Evolutionary conservation across 164 flowering plant genomes (phyloP), one percentile per base, ranked within the genome.

Genomic region (Aristolochia fimbriata): DNA sequence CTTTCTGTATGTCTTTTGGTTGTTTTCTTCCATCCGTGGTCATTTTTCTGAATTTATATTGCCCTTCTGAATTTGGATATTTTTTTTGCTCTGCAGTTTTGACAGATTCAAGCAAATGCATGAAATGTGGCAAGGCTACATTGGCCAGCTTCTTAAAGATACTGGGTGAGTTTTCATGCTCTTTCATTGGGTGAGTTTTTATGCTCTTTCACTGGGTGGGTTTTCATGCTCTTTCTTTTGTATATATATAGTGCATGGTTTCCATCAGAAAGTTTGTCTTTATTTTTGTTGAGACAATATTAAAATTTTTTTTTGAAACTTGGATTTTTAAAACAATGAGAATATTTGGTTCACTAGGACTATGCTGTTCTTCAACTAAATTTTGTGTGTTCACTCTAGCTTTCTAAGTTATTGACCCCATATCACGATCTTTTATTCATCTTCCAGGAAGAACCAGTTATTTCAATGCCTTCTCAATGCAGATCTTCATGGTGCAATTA

Each of bases 401-500:
- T 37, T 37, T 37, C 43, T 37, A 7, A 37, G 43, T 37, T 10
- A 37, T 37, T 10, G 4, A 7, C 43, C 10, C 10, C 9, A 3
- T 37, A 10, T 37, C n/a, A 16, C 8, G 14, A 49, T 20, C 7
- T 49, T 5, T 16, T 49, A 16, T 49, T 4, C 0, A 19, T 51
- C 3, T 65, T 78, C 70, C 80, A 89, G 94, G 80, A 76, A 74
- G 66, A 76, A 63, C 63, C 80, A 84, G 59, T 58, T 93, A 63
- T 76, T 85, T 46, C 86, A 81, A 37, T 62, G 71, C 72, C 77
- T 93, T 66, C 82, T 87, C 17, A 63, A 67, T 64, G 92, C 92
- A 16, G 89, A 93, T 67, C 73, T 93, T 48, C 97, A 90, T 69
- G 97, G 99, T 71, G 87, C 97, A 54, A 61, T 77, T 57, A 74